phyloP scores from a whole-genome alignment of 1,139 yeast species.

The Debaryomyces robertsiae region DNA sequence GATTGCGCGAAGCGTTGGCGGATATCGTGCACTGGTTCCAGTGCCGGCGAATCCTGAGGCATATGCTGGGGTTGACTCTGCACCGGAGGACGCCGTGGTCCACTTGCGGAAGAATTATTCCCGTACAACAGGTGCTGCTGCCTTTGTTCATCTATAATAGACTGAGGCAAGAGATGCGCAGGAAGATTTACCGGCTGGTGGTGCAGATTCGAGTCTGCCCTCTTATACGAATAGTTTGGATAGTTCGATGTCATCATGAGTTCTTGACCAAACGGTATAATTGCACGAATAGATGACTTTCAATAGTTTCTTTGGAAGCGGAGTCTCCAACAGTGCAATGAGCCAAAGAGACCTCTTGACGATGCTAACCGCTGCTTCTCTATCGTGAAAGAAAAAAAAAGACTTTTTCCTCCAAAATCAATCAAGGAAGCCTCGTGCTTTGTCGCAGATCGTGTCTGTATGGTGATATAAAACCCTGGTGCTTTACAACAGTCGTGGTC shows the following conservation, averaged over 20 bases:
- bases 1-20: constrained; percentile 7
- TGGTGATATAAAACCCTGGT: too few species aligned
- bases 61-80: constrained; percentile 9
- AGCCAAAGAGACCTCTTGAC: too few species aligned
- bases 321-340: too few species aligned
- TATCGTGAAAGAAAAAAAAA: too few species aligned
- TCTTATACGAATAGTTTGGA: constrained; percentile 3
- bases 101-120: constrained; percentile 1
- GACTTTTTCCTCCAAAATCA: too few species aligned
- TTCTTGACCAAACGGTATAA: background rate
- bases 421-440: too few species aligned
- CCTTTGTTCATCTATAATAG: constrained; percentile 21
- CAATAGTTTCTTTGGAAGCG: too few species aligned
- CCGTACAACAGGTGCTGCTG: constrained; percentile 11
- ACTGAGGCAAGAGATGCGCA: constrained; percentile 40
- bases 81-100: background rate
- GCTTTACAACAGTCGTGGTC: too few species aligned
- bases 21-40: background rate
- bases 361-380: too few species aligned
- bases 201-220: constrained; percentile 1
- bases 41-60: background rate
- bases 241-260: constrained; percentile 2
- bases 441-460: too few species aligned
- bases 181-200: constrained; percentile 24
- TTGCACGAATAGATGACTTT: too few species aligned